Percentiles rank a stretch among this genome's conserved stretches.
These are phyloP conservation scores for Escovopsis sp. DNA, from an alignment of 2,329 filamentous ascomycete species.

Conservation along the genomic window DNA sequence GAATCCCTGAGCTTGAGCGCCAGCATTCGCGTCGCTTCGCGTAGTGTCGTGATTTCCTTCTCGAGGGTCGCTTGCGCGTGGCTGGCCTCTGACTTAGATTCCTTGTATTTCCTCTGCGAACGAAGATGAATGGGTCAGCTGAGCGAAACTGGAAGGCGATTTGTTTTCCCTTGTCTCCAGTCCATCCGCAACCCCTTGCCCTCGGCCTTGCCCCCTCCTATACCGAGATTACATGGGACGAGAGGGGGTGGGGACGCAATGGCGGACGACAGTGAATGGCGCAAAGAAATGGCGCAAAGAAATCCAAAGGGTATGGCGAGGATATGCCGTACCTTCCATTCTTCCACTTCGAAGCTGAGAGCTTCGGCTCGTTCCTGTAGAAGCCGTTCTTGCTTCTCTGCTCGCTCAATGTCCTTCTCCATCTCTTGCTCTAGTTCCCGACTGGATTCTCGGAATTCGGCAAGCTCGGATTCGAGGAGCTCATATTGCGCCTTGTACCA, in stretches of 20 bases:
- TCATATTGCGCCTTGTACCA: conserved; percentile 98
- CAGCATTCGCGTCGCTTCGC: conserved; percentile 68
- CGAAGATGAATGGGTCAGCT: conserved; percentile 4
- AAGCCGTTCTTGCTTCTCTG: conserved; percentile 79
- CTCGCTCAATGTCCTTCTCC: conserved; percentile 89
- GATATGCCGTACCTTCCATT: conserved; percentile 70
- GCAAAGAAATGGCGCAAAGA: background rate
- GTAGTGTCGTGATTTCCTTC: conserved; percentile 86
- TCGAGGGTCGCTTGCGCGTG: conserved; percentile 72
- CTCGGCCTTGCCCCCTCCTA: background rate
- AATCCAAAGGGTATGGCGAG: background rate
- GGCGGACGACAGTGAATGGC: background rate
- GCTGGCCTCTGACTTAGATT: conserved; percentile 79
- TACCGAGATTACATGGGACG: no score
- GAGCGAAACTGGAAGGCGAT: no score
- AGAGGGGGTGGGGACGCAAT: no score
- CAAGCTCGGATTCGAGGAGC: conserved; percentile 75
- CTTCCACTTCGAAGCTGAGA: conserved; percentile 77
- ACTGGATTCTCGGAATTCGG: conserved; percentile 87
- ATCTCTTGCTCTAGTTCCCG: conserved; percentile 87
- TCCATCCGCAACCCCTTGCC: no score
- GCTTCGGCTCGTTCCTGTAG: conserved; percentile 78
- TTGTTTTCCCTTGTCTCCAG: no score
- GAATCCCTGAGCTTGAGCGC: conserved; percentile 81
- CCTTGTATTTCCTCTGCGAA: conserved; percentile 77